Evolutionary conservation across 2,329 filamentous ascomycete species (phyloP).

Genomic region (Mariannaea elegans): DNA sequence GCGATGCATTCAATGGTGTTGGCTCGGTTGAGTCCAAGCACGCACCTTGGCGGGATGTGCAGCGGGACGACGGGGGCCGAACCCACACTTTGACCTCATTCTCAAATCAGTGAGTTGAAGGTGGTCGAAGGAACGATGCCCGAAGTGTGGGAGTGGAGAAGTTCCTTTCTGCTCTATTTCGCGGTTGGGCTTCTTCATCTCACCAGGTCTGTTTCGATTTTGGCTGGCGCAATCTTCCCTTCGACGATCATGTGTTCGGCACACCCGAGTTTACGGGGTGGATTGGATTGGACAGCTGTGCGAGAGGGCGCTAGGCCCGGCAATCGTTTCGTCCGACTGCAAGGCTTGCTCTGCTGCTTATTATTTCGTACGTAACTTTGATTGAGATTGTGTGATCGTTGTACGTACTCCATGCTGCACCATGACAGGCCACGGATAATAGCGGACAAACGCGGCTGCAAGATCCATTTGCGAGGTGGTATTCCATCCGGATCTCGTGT

Average conservation of each 20-base stretch:
- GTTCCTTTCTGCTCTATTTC: background rate
- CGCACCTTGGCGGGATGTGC: slow-evolving; percentile 12
- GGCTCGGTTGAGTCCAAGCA: background rate
- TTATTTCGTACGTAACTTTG: slow-evolving; percentile 29
- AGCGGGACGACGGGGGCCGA: slow-evolving; percentile 7
- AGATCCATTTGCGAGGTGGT: background rate
- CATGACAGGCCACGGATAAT: background rate
- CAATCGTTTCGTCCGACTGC: background rate
- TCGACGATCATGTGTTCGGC: slow-evolving; percentile 16
- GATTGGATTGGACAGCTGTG: slow-evolving; percentile 20
- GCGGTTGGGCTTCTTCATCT: background rate
- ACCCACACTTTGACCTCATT: background rate
- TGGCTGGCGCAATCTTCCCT: slow-evolving; percentile 29
- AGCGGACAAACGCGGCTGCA: background rate
- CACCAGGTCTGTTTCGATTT: background rate
- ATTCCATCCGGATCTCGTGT: background rate
- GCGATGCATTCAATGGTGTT: background rate
- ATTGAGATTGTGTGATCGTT: slow-evolving; percentile 8
- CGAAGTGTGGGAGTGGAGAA: slow-evolving; percentile 6
- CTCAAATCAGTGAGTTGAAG: slow-evolving; percentile 3
- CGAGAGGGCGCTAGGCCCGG: slow-evolving; percentile 18
- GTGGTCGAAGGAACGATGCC: background rate
- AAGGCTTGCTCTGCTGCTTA: slow-evolving; percentile 13
- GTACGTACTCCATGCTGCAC: background rate
- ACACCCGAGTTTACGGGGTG: slow-evolving; percentile 22